phyloP scores from a whole-genome alignment of 2,329 filamentous ascomycete genomes.

The Colletotrichum salicis region DNA sequence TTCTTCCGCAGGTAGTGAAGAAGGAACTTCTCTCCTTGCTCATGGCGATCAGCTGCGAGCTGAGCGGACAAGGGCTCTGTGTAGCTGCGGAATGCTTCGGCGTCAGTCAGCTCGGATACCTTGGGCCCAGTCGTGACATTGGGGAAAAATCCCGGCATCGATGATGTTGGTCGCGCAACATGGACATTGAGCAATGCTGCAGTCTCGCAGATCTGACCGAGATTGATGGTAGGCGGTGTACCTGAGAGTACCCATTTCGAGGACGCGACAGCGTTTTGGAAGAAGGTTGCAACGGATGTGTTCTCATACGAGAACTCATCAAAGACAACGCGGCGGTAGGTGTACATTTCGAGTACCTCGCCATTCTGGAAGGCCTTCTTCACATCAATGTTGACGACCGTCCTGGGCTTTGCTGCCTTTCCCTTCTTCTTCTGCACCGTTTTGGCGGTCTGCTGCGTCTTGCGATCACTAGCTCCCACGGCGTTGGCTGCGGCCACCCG shows the following conservation, averaged over 20 bases:
- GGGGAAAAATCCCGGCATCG: slow-evolving; percentile 48
- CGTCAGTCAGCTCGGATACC: slow-evolving; percentile 41
- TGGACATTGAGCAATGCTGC: slow-evolving; percentile 50
- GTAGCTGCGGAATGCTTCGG: slow-evolving; percentile 47
- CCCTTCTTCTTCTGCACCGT: slow-evolving; percentile 11
- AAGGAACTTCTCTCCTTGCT: slow-evolving; percentile 46
- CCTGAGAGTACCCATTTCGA: slow-evolving; percentile 57
- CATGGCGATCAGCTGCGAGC: slow-evolving; percentile 48
- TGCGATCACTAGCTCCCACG: slow-evolving; percentile 27
- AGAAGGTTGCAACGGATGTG: slow-evolving; percentile 44
- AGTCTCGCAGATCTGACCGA: slow-evolving; percentile 49
- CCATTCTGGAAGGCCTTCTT: slow-evolving; percentile 30
- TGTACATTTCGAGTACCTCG: slow-evolving; percentile 49
- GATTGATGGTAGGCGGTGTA: slow-evolving; percentile 50
- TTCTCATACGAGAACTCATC: slow-evolving; percentile 57
- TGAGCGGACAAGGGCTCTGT: slow-evolving; percentile 47
- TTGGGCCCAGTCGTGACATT: slow-evolving; percentile 47
- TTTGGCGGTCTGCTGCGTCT: slow-evolving; percentile 14
- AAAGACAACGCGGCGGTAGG: slow-evolving; percentile 51
- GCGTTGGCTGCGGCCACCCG: not conserved
- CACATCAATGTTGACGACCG: not conserved
- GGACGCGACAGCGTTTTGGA: slow-evolving; percentile 44
- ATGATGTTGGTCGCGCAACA: slow-evolving; percentile 48
- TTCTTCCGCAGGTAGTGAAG: slow-evolving; percentile 45
- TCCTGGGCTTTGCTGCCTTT: not conserved